Conservation (phyloP, 192 early-diverging fungal genomes). For the Coemansia sp. region DNA sequence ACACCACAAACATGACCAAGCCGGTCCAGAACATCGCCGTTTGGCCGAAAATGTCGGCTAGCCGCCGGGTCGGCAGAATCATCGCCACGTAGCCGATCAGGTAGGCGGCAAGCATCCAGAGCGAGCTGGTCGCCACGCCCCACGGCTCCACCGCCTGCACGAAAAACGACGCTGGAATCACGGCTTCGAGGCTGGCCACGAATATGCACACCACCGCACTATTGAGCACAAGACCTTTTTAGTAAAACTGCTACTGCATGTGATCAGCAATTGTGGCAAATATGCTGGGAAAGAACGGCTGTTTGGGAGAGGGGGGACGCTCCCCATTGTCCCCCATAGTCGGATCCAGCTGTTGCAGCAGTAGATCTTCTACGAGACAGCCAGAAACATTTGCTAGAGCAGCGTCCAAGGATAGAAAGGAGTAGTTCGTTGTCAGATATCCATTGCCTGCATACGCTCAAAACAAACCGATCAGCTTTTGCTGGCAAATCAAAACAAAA, state of each 20-base stretch:
- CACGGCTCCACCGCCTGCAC: slow-evolving; percentile 39
- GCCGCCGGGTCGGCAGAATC: slow-evolving; percentile 30
- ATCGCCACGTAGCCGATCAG: slow-evolving; percentile 44
- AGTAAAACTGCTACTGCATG: not conserved
- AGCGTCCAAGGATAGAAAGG: too few relatives aligned
- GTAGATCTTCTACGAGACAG: too few relatives aligned
- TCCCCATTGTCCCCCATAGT: not conserved
- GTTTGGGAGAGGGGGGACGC: not conserved
- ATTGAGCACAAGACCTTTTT: not conserved
- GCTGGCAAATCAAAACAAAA: not conserved
- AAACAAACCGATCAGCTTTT: not conserved
- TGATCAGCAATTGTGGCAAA: not conserved
- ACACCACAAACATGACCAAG: slow-evolving; percentile 28
- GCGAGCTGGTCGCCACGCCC: slow-evolving; percentile 44
- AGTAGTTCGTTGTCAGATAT: too few relatives aligned
- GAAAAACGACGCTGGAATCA: slow-evolving; percentile 45
- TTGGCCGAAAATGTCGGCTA: slow-evolving; percentile 32
- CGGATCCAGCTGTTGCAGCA: too few relatives aligned
- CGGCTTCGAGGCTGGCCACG: slow-evolving; percentile 18
- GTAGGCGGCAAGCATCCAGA: slow-evolving; percentile 50
- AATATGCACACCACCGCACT: slow-evolving; percentile 37
- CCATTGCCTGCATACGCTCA: not conserved
- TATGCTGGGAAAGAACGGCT: not conserved
- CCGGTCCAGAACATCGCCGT: slow-evolving; percentile 35
- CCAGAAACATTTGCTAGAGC: too few relatives aligned